Percentiles rank a stretch among this genome's conserved stretches.
Conservation (phyloP, 2,329 filamentous ascomycete species). For the Phialocephala subalpina region DNA sequence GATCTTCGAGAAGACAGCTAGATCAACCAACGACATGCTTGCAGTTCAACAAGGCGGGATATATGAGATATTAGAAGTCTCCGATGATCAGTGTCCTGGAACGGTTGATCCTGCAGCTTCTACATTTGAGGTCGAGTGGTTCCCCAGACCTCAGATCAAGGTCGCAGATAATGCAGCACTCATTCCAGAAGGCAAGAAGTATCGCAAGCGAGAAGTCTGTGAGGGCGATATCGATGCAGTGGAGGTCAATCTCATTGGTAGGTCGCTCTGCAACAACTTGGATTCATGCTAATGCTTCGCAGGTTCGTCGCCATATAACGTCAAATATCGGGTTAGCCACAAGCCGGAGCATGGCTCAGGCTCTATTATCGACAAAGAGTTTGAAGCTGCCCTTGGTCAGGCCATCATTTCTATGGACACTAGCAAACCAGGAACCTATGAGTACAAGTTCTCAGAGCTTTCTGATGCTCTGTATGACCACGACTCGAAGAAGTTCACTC, state of each 20-base stretch:
- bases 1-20: slow-evolving; percentile 53
- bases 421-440: slow-evolving; percentile 80
- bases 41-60: slow-evolving; percentile 71
- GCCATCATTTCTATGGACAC: slow-evolving; percentile 89
- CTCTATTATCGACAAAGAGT: slow-evolving; percentile 71
- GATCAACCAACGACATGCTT: slow-evolving; percentile 73
- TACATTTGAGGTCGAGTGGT: slow-evolving; percentile 84
- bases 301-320: slow-evolving; percentile 82
- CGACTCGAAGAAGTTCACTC: slow-evolving; percentile 69
- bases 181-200: slow-evolving; percentile 59
- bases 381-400: slow-evolving; percentile 79
- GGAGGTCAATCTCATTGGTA: slow-evolving; percentile 81
- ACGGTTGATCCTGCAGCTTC: slow-evolving; percentile 77
- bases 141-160: slow-evolving; percentile 77
- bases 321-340: slow-evolving; percentile 82
- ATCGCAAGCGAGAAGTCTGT: slow-evolving; percentile 83
- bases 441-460: slow-evolving; percentile 84
- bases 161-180: slow-evolving; percentile 72
- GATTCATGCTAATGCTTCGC: slow-evolving; percentile 23
- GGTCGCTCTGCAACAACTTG: slow-evolving; percentile 41
- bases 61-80: slow-evolving; percentile 82
- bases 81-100: slow-evolving; percentile 84
- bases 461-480: slow-evolving; percentile 87
- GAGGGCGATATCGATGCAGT: slow-evolving; percentile 93
- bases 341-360: slow-evolving; percentile 72